phyloP scores from a whole-genome alignment of 208 protist species.

The Acanthamoeba sp. region DNA sequence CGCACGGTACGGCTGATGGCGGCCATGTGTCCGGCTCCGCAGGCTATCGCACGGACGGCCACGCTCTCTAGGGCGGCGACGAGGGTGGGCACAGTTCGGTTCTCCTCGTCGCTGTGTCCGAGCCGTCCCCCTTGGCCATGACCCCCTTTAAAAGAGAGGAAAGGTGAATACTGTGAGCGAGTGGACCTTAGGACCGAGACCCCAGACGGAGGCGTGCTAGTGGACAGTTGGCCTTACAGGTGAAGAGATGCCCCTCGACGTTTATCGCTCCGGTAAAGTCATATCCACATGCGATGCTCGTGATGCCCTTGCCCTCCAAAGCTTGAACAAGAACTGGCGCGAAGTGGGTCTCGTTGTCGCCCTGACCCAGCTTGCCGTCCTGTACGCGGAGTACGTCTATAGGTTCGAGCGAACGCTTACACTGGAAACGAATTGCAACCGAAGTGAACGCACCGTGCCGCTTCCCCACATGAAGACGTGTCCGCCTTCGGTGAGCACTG shows the following conservation, averaged over 20 bases:
- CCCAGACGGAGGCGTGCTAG: not conserved
- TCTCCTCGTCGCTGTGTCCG: conserved; percentile 45
- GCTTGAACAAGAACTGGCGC: not conserved
- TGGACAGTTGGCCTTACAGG: not conserved
- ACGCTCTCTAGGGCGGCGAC: not conserved
- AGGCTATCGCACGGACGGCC: conserved; percentile 14
- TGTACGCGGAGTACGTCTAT: not conserved
- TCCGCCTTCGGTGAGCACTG: conserved; percentile 20
- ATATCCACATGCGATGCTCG: conserved; percentile 1
- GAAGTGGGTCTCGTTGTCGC: conserved; percentile 37
- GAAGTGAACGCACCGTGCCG: conserved; percentile 45
- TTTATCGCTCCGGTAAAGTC: conserved; percentile 30
- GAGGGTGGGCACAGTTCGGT: not conserved
- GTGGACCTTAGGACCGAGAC: not conserved
- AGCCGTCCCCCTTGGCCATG: not conserved
- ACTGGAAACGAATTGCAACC: no score
- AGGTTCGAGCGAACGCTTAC: no score
- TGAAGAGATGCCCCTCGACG: conserved; percentile 34
- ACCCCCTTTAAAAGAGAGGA: conserved; percentile 47
- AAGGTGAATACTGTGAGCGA: not conserved
- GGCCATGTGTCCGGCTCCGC: conserved; percentile 60
- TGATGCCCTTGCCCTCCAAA: conserved; percentile 37
- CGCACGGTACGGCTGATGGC: conserved; percentile 7
- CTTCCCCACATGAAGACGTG: conserved; percentile 74
- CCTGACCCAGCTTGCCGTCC: conserved; percentile 70